Evolutionary conservation across 305 asterid species (phyloP).

Genomic region (Fraxinus nigra): DNA sequence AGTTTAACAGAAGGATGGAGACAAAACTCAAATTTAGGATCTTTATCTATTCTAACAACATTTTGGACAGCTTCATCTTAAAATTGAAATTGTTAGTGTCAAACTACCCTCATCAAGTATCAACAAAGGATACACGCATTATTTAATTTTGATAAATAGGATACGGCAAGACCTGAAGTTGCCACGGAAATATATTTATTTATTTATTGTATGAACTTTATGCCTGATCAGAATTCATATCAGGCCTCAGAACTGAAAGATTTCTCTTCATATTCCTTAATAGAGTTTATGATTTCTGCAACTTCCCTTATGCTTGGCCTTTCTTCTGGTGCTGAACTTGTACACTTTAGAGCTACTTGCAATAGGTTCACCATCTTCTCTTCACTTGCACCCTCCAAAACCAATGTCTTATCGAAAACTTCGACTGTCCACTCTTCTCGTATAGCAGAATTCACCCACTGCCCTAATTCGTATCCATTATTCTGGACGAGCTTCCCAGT

Average conservation of each 20-base stretch:
- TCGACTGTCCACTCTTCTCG: slow-evolving; percentile 79
- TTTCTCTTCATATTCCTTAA: slow-evolving; percentile 53
- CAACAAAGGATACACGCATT: neutral
- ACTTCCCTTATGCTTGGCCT: slow-evolving; percentile 56
- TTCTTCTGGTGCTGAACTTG: slow-evolving; percentile 33
- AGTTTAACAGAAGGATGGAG: neutral
- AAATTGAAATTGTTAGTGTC: neutral
- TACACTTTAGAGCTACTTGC: slow-evolving; percentile 67
- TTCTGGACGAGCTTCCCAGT: slow-evolving; percentile 61
- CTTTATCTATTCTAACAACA: neutral
- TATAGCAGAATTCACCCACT: slow-evolving; percentile 65
- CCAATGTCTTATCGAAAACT: slow-evolving; percentile 55
- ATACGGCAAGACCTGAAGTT: neutral
- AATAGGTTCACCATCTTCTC: slow-evolving; percentile 61
- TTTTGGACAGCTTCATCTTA: neutral
- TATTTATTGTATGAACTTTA: neutral
- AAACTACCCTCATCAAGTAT: neutral
- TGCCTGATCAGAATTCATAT: neutral
- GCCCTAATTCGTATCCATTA: slow-evolving; percentile 52
- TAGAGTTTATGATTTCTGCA: slow-evolving; percentile 42
- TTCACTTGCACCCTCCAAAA: slow-evolving; percentile 55
- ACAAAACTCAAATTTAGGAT: neutral
- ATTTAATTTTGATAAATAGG: neutral
- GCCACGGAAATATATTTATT: neutral
- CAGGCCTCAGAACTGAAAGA: slow-evolving; percentile 34